Percentiles rank a stretch among this genome's conserved stretches.
These are phyloP conservation scores for Microascus cirrosus DNA, from an alignment of 2,329 filamentous ascomycete genomes.

Conservation along the genomic window DNA sequence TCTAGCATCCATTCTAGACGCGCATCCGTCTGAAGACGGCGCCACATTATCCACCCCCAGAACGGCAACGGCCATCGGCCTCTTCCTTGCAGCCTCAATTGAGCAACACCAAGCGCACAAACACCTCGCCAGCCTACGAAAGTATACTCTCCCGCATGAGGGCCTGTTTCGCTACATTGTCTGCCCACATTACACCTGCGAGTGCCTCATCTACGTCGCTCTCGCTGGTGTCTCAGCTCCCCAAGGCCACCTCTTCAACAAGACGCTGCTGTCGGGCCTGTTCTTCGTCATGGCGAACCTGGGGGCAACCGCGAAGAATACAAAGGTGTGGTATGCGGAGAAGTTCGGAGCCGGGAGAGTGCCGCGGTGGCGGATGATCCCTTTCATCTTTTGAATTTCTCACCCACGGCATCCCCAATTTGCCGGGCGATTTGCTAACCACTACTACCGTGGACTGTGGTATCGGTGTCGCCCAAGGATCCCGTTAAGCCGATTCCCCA, in stretches of 20 bases:
- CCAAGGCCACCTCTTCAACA: slow-evolving; percentile 52
- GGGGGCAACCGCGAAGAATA: slow-evolving; percentile 68
- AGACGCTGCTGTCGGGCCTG: slow-evolving; percentile 58
- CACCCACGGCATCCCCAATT: neutral
- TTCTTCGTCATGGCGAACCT: slow-evolving; percentile 71
- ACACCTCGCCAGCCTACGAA: slow-evolving; percentile 59
- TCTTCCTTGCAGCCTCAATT: slow-evolving; percentile 60
- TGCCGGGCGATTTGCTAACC: neutral
- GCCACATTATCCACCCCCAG: neutral
- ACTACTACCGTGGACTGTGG: neutral
- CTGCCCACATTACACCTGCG: slow-evolving; percentile 86
- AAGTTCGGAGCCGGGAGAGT: slow-evolving; percentile 63
- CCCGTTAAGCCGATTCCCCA: slow-evolving; percentile 54
- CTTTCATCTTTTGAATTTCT: slow-evolving; percentile 41
- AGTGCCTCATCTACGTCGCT: slow-evolving; percentile 75
- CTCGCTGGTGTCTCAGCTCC: slow-evolving; percentile 67
- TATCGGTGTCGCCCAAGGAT: slow-evolving; percentile 28
- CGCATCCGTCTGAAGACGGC: neutral
- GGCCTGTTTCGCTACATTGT: slow-evolving; percentile 62
- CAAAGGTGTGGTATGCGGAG: slow-evolving; percentile 64
- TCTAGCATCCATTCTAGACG: slow-evolving; percentile 20
- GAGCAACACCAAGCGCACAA: slow-evolving; percentile 66
- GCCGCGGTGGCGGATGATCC: slow-evolving; percentile 65
- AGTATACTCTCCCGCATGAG: slow-evolving; percentile 71
- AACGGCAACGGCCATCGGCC: slow-evolving; percentile 33